phyloP scores from a whole-genome alignment of 805 yeast species.

The Myxozyma neotropica region DNA sequence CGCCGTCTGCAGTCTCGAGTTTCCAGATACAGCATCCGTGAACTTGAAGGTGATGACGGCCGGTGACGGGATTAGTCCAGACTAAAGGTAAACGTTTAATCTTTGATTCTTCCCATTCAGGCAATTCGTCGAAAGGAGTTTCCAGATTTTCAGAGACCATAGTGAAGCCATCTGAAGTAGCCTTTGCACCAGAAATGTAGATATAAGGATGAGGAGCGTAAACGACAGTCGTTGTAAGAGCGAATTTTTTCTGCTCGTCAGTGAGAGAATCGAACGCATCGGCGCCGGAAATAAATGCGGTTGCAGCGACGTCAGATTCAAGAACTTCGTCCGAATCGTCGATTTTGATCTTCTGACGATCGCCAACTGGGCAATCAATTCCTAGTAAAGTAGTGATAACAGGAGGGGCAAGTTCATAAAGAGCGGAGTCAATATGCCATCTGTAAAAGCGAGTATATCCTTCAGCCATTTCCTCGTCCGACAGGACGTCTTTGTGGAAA shows the following conservation, averaged over 20 bases:
- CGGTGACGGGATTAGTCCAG: conserved; percentile 90
- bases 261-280: conserved; percentile 69
- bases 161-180: conserved; percentile 83
- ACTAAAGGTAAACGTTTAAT: conserved; percentile 80
- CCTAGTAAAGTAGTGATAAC: conserved; percentile 83
- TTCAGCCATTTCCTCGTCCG: conserved; percentile 61
- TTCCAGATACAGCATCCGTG: conserved; percentile 85
- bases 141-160: conserved; percentile 83
- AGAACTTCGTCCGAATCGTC: conserved; percentile 65
- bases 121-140: conserved; percentile 63
- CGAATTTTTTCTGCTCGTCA: conserved; percentile 71
- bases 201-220: conserved; percentile 95
- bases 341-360: conserved; percentile 57
- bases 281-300: conserved; percentile 86
- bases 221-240: conserved; percentile 74
- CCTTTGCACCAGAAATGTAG: conserved; percentile 75
- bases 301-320: conserved; percentile 79
- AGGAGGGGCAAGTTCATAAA: conserved; percentile 84
- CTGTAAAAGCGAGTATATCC: conserved; percentile 81
- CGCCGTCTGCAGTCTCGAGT: conserved; percentile 59
- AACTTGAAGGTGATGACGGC: conserved; percentile 78
- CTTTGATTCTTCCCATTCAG: conserved; percentile 80
- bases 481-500: conserved; percentile 70
- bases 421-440: conserved; percentile 93
- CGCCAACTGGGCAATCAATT: conserved; percentile 71